These are phyloP conservation scores for Auriscalpium vulgare DNA, from an alignment of 768 basidiomycete genomes.

Conservation along the genomic window DNA sequence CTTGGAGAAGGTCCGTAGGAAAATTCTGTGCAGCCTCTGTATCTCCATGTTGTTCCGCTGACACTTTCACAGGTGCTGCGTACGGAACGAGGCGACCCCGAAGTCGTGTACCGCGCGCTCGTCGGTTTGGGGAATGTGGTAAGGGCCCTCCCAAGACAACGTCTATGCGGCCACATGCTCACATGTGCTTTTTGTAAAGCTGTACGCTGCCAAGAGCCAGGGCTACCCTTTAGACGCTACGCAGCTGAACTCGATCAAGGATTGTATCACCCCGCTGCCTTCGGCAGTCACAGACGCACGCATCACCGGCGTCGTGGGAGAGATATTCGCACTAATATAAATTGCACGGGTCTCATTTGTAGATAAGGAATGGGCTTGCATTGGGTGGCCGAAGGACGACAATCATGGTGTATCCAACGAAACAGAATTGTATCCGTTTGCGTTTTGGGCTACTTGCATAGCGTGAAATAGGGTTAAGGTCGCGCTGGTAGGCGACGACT, in stretches of 20 bases:
- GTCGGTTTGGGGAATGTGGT: conserved; percentile 74
- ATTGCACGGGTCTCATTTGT: background rate
- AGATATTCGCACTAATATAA: conserved; percentile 39
- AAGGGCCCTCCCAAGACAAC: conserved; percentile 16
- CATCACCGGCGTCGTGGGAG: conserved; percentile 40
- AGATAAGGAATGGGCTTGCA: background rate
- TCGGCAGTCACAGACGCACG: conserved; percentile 51
- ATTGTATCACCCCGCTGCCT: conserved; percentile 33
- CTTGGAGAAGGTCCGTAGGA: conserved; percentile 35
- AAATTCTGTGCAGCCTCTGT: no score
- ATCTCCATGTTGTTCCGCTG: conserved; percentile 1
- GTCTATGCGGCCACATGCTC: conserved; percentile 1
- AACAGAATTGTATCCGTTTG: background rate
- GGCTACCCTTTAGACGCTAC: conserved; percentile 27
- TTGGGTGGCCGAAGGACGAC: background rate
- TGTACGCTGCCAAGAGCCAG: conserved; percentile 37
- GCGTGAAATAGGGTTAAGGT: no score
- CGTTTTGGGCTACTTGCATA: background rate
- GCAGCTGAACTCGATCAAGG: conserved; percentile 34
- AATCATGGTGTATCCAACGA: background rate
- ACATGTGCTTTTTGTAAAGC: conserved; percentile 27
- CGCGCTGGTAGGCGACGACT: no score
- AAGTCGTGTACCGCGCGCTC: conserved; percentile 61
- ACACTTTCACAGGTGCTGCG: conserved; percentile 31
- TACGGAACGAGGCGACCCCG: conserved; percentile 48